A percentile compares a stretch with the other conserved stretches of the same genome.
phyloP scores from a whole-genome alignment of 1,284 basidiomycete species.

The Cryptococcus depauperatus region DNA sequence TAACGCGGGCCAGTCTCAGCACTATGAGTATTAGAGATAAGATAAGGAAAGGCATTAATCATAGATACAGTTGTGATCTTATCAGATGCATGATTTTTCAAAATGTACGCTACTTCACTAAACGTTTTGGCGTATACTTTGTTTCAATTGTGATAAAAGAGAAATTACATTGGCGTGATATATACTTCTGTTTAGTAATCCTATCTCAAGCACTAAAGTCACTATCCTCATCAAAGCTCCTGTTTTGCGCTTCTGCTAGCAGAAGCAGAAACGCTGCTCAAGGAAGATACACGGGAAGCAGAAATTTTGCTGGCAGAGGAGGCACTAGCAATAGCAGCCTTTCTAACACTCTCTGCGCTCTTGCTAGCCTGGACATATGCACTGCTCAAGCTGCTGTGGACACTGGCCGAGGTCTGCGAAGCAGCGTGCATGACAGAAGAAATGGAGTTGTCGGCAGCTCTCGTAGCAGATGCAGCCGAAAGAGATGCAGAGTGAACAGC shows the following conservation, averaged over 20 bases:
- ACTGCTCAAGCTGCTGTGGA: slow-evolving; percentile 18
- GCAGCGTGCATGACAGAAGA: slow-evolving; percentile 28
- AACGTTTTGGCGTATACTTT: no score
- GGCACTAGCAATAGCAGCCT: slow-evolving; percentile 19
- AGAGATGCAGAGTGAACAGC: slow-evolving; percentile 43
- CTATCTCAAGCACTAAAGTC: no score
- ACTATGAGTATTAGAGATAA: no score
- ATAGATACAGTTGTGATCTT: no score
- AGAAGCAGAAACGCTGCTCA: slow-evolving; percentile 29
- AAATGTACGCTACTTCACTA: no score
- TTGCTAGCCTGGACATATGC: slow-evolving; percentile 48
- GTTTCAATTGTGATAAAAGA: no score
- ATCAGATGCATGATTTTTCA: no score
- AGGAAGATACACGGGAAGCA: slow-evolving; percentile 22
- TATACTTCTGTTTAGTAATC: no score
- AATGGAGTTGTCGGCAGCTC: slow-evolving; percentile 24
- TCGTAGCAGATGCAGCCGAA: slow-evolving; percentile 25
- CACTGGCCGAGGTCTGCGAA: slow-evolving; percentile 27
- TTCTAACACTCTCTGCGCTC: slow-evolving; percentile 23
- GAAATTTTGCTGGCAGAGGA: slow-evolving; percentile 26
- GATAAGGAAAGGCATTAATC: no score
- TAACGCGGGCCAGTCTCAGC: no score
- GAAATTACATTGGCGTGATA: no score
- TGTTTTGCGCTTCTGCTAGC: slow-evolving; percentile 29
- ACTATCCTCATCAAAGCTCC: slow-evolving; percentile 21